phyloP scores from a whole-genome alignment of 2,329 filamentous ascomycete species.

The Cylindrodendrum hubeiense region DNA sequence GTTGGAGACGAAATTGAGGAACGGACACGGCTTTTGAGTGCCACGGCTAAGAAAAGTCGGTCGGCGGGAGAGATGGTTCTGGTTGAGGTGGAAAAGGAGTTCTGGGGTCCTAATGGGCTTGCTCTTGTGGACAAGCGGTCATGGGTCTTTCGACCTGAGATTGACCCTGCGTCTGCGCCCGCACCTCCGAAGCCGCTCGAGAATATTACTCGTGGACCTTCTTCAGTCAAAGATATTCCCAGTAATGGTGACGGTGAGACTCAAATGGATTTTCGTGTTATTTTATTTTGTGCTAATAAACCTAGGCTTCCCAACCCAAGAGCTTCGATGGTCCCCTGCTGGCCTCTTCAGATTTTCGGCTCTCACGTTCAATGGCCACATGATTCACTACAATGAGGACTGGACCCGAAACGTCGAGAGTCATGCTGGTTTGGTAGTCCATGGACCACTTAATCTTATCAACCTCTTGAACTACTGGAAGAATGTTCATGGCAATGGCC shows the following conservation, averaged over 20 bases:
- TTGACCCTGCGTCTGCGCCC: constrained; percentile 37
- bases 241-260: constrained; percentile 23
- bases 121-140: constrained; percentile 67
- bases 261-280: constrained; percentile 4
- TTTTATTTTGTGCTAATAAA: not conserved
- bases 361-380: constrained; percentile 87
- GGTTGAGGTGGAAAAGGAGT: constrained; percentile 73
- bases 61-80: constrained; percentile 73
- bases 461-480: constrained; percentile 77
- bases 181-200: constrained; percentile 35
- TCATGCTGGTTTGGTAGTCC: constrained; percentile 79
- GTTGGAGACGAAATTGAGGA: constrained; percentile 70
- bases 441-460: constrained; percentile 83
- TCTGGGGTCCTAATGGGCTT: constrained; percentile 63
- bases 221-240: constrained; percentile 41
- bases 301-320: constrained; percentile 43
- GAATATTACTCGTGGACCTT: constrained; percentile 37
- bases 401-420: constrained; percentile 76
- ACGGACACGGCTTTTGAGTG: constrained; percentile 66
- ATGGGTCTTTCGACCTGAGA: constrained; percentile 59
- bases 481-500: constrained; percentile 58
- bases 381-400: constrained; percentile 81
- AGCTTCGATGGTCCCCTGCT: constrained; percentile 58
- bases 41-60: constrained; percentile 65
- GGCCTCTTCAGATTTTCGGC: constrained; percentile 85